phyloP scores from a whole-genome alignment of 805 yeast species.

The Candida caryicola region DNA sequence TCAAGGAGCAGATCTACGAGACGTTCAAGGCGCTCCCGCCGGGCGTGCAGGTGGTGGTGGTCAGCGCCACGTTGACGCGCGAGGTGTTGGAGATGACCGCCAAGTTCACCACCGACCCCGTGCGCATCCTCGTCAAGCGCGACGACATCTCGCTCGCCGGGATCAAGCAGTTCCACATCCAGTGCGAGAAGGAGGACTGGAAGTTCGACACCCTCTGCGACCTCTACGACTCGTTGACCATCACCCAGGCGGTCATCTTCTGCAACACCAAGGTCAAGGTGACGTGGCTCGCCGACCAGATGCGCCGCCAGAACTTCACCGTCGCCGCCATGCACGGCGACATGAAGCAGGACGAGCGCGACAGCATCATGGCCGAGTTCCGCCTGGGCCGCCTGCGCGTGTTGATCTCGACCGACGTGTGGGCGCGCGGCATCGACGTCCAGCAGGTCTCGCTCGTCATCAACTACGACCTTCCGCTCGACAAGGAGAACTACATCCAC shows the following conservation, averaged over 20 bases:
- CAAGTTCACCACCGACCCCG: constrained; percentile 91
- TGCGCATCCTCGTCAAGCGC: constrained; percentile 88
- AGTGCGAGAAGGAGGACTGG: constrained; percentile 90
- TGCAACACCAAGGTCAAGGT: constrained; percentile 95
- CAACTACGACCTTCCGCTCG: constrained; percentile 89
- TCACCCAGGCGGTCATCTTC: constrained; percentile 96
- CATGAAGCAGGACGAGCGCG: constrained; percentile 93
- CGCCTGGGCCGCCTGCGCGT: constrained; percentile 91
- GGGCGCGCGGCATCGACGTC: constrained; percentile 98
- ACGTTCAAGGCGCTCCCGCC: constrained; percentile 82
- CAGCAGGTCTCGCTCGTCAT: constrained; percentile 96
- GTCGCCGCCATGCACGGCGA: constrained; percentile 97
- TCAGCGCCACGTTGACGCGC: constrained; percentile 90
- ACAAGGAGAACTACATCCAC: constrained; percentile 94
- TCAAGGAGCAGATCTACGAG: constrained; percentile 92
- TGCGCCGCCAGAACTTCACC: constrained; percentile 79
- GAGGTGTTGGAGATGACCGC: constrained; percentile 90
- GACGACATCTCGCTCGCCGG: constrained; percentile 95
- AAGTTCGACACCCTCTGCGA: constrained; percentile 94
- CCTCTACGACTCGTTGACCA: constrained; percentile 88
- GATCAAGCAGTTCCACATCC: constrained; percentile 85
- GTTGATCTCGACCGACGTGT: constrained; percentile 91
- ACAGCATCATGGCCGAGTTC: constrained; percentile 92
- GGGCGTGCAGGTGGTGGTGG: constrained; percentile 86
- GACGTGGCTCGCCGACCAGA: constrained; percentile 80